A percentile compares a stretch with the other conserved stretches of the same genome.
Evolutionary conservation across 352 stramenopile genomes (phyloP).

Genomic region (Phytophthora sp.): DNA sequence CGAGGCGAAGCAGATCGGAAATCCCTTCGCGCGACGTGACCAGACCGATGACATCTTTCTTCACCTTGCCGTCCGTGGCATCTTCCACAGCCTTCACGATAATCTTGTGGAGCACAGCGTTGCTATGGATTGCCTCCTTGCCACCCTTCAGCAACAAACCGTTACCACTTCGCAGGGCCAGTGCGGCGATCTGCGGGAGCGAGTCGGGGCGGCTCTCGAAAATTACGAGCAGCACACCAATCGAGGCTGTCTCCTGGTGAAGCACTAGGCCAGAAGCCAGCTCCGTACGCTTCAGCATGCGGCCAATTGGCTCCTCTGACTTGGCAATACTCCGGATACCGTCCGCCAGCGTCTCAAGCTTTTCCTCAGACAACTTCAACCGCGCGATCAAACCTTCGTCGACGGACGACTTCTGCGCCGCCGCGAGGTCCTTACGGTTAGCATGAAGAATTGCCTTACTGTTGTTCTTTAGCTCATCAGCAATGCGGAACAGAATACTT

Average conservation of each 20-base stretch:
- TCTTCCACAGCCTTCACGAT: slow-evolving; percentile 94
- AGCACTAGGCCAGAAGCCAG: slow-evolving; percentile 92
- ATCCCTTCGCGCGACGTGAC: slow-evolving; percentile 96
- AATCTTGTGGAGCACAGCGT: slow-evolving; percentile 92
- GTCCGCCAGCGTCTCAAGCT: slow-evolving; percentile 94
- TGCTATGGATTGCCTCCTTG: slow-evolving; percentile 94
- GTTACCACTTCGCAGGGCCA: slow-evolving; percentile 96
- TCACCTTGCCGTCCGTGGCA: slow-evolving; percentile 89
- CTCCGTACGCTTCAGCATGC: slow-evolving; percentile 87
- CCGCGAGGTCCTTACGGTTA: slow-evolving; percentile 93
- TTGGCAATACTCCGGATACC: slow-evolving; percentile 94
- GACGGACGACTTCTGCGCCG: slow-evolving; percentile 67
- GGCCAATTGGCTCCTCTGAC: slow-evolving; percentile 76
- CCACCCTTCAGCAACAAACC: slow-evolving; percentile 97
- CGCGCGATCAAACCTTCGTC: slow-evolving; percentile 76
- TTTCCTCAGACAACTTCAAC: slow-evolving; percentile 91
- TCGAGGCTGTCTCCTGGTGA: slow-evolving; percentile 94
- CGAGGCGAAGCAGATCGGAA: slow-evolving; percentile 92
- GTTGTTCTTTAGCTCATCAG: slow-evolving; percentile 81
- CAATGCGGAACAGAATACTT: slow-evolving; percentile 90
- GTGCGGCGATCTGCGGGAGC: slow-evolving; percentile 95
- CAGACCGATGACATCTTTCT: slow-evolving; percentile 93
- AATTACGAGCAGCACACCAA: slow-evolving; percentile 98
- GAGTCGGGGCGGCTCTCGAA: slow-evolving; percentile 98
- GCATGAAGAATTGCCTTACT: slow-evolving; percentile 90